Evolutionary conservation across 306 rosid genomes (phyloP).

Genomic region (Vigna trinervia): DNA sequence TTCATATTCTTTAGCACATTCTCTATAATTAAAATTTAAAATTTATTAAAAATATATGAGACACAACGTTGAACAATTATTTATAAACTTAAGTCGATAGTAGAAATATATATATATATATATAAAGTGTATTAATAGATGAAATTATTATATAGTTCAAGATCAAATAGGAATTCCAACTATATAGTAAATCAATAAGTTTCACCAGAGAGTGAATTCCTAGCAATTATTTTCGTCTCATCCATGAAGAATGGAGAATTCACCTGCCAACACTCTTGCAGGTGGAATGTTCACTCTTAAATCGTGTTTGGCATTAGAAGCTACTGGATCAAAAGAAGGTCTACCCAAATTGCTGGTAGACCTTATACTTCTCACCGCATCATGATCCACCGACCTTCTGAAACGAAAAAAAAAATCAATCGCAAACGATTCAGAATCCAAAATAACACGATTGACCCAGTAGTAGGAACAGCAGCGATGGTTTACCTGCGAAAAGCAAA

Average conservation of each 20-base stretch:
- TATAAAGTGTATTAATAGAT: background rate
- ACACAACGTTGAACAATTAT: too few species aligned
- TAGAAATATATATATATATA: background rate
- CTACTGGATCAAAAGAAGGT: slow-evolving; percentile 41
- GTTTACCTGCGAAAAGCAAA: slow-evolving; percentile 55
- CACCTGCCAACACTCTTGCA: slow-evolving; percentile 36
- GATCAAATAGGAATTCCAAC: too few species aligned
- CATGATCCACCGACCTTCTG: slow-evolving; percentile 61
- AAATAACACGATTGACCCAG: background rate
- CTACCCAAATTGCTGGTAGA: slow-evolving; percentile 46
- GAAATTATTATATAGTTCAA: too few species aligned
- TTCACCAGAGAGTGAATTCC: background rate
- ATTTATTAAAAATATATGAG: background rate
- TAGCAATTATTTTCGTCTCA: background rate
- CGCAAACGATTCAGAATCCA: background rate
- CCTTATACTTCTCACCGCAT: slow-evolving; percentile 36
- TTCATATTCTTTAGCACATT: background rate
- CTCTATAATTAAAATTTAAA: background rate
- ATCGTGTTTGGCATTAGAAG: slow-evolving; percentile 33
- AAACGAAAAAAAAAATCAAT: background rate
- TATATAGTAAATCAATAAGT: too few species aligned
- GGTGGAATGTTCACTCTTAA: slow-evolving; percentile 48
- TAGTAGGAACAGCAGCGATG: background rate
- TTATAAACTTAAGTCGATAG: background rate
- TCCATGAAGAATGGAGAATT: background rate